These are phyloP conservation scores for Pelargonium myrrhifolium DNA, from an alignment of 441 rosid genomes.

Conservation along the genomic window DNA sequence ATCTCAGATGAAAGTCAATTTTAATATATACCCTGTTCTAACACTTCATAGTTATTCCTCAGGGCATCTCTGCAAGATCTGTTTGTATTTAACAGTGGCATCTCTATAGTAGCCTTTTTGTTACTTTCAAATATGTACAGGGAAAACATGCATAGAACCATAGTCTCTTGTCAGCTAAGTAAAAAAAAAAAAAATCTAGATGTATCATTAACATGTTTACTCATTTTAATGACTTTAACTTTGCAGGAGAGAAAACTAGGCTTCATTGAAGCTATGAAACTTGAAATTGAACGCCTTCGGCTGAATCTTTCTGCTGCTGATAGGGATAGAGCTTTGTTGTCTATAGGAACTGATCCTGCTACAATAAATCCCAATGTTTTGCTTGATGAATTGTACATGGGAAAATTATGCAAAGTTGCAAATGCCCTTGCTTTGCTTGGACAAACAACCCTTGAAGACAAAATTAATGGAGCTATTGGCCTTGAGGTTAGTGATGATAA, in stretches of 20 bases:
- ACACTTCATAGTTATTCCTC: neutral
- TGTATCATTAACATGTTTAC: neutral
- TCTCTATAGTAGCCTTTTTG: neutral
- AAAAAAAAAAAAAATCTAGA: too few species aligned
- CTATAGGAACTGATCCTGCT: conserved; percentile 88
- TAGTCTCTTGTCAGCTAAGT: neutral
- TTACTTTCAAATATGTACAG: neutral
- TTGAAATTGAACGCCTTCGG: conserved; percentile 80
- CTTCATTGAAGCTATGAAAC: conserved; percentile 70
- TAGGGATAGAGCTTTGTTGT: conserved; percentile 85
- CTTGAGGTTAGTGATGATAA: conserved; percentile 49
- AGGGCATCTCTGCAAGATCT: neutral
- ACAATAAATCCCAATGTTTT: conserved; percentile 76
- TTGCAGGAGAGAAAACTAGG: conserved; percentile 63
- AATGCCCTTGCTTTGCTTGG: conserved; percentile 68
- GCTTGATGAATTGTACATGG: conserved; percentile 57
- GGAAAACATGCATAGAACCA: neutral
- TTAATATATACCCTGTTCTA: neutral
- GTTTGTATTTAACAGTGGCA: neutral
- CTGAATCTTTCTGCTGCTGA: conserved; percentile 92
- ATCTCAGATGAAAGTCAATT: too few species aligned
- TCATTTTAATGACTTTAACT: conserved; percentile 11
- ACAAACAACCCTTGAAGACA: conserved; percentile 82
- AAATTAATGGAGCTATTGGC: conserved; percentile 66
- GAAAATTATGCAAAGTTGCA: conserved; percentile 66